phyloP scores from a whole-genome alignment of 2,329 filamentous ascomycete genomes.

The Arthrobotrys sinensis region DNA sequence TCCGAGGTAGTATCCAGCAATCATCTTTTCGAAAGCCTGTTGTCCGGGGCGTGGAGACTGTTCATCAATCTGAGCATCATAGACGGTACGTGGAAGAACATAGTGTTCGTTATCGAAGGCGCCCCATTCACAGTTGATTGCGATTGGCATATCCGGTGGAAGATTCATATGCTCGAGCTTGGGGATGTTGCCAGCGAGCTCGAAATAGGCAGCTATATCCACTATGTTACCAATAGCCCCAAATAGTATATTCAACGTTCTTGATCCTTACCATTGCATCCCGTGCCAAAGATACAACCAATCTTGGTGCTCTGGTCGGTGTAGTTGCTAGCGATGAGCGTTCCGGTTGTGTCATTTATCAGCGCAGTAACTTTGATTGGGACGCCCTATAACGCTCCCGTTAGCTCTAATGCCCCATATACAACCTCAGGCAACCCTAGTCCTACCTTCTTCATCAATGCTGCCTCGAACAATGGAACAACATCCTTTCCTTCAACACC shows the following conservation, averaged over 20 bases:
- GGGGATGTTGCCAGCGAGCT: constrained; percentile 88
- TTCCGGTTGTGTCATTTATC: constrained; percentile 98
- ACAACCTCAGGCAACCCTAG: neutral
- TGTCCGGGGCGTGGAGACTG: constrained; percentile 93
- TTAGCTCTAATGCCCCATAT: constrained; percentile 53
- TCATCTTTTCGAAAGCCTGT: constrained; percentile 98
- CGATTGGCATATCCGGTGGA: constrained; percentile 85
- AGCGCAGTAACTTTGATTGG: constrained; percentile 93
- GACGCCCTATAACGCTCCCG: constrained; percentile 75
- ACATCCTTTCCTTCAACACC: constrained; percentile 93
- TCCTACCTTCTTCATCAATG: constrained; percentile 77
- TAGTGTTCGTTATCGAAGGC: constrained; percentile 95
- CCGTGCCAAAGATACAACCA: constrained; percentile 97
- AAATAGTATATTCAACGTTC: neutral
- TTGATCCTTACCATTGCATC: constrained; percentile 77
- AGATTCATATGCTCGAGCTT: constrained; percentile 95
- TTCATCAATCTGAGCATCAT: constrained; percentile 89
- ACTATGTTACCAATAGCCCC: neutral
- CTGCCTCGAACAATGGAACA: constrained; percentile 87
- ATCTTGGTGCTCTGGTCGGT: constrained; percentile 95
- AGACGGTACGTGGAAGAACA: constrained; percentile 86
- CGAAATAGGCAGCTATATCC: constrained; percentile 87
- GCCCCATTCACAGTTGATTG: constrained; percentile 98
- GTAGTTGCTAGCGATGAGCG: constrained; percentile 94
- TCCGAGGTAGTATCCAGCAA: constrained; percentile 92